A percentile compares a stretch with the other conserved stretches of the same genome.
Evolutionary conservation across 2,329 filamentous ascomycete genomes (phyloP).

Genomic region (Tricladium varicosporioides): DNA sequence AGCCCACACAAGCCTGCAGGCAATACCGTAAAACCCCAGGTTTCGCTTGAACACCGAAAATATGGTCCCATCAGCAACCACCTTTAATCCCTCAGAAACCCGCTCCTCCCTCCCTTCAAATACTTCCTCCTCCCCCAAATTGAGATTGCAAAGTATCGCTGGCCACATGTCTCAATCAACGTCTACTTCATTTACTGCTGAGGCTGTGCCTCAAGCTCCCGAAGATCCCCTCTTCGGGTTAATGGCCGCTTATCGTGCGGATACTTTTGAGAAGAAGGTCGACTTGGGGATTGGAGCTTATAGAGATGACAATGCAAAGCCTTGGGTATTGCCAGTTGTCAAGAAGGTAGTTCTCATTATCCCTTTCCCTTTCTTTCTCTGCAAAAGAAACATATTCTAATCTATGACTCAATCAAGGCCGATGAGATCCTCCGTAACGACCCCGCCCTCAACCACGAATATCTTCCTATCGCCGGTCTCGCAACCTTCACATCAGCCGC

Average conservation of each 20-base stretch:
- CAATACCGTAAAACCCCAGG: background rate
- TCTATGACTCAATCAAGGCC: conserved; percentile 56
- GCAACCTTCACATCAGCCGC: conserved; percentile 83
- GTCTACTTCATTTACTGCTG: conserved; percentile 69
- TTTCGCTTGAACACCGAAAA: background rate
- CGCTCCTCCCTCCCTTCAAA: conserved; percentile 1
- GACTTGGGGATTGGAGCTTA: conserved; percentile 93
- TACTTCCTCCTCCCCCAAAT: conserved; percentile 41
- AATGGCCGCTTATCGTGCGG: conserved; percentile 82
- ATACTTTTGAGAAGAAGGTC: conserved; percentile 76
- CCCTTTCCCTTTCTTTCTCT: background rate
- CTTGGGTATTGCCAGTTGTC: conserved; percentile 94
- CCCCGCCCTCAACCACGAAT: conserved; percentile 94
- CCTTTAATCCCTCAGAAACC: conserved; percentile 4
- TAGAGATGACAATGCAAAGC: conserved; percentile 91
- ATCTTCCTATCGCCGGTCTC: conserved; percentile 92
- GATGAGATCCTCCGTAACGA: conserved; percentile 86
- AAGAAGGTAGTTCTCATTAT: conserved; percentile 69
- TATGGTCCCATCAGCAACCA: conserved; percentile 1
- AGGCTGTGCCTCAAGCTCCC: conserved; percentile 82
- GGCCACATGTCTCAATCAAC: conserved; percentile 61
- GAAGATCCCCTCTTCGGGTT: conserved; percentile 95
- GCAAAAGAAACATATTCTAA: conserved; percentile 1
- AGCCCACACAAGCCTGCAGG: no score
- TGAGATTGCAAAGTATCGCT: conserved; percentile 59